These are phyloP conservation scores for Solanum ossicruentum DNA, from an alignment of 257 asterid genomes.

Conservation along the genomic window DNA sequence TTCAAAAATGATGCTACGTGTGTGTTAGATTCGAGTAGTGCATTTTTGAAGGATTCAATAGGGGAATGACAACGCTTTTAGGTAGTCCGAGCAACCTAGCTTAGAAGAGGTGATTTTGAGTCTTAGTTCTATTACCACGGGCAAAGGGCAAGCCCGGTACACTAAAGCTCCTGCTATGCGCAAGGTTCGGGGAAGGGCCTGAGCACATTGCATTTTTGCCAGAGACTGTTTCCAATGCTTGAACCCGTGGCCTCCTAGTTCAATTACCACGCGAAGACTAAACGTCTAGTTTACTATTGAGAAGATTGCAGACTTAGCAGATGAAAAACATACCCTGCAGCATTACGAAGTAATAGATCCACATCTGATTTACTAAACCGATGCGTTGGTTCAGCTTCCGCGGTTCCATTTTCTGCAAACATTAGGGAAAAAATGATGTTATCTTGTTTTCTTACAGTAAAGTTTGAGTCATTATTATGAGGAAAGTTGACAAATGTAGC, in stretches of 20 bases:
- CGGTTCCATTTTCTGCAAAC: neutral
- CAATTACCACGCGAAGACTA: neutral
- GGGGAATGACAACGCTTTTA: neutral
- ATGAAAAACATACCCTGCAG: neutral
- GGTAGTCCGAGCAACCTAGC: neutral
- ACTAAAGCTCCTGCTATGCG: too few relatives aligned
- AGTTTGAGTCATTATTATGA: neutral
- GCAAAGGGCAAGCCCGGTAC: too few relatives aligned
- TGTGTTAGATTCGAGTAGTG: neutral
- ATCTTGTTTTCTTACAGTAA: neutral
- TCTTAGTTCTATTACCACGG: neutral
- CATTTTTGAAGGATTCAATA: neutral
- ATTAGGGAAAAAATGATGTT: neutral
- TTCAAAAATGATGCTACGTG: neutral
- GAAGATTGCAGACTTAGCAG: neutral
- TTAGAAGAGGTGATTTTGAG: neutral
- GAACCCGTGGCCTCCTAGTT: neutral
- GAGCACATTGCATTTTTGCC: too few relatives aligned
- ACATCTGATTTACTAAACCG: neutral
- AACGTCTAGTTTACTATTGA: neutral
- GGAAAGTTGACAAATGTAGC: neutral
- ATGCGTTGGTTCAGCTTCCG: neutral
- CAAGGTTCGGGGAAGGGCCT: too few relatives aligned
- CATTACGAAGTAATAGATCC: neutral
- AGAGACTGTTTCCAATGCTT: too few relatives aligned